Conservation (phyloP, 2,329 filamentous ascomycete species). For the Bimuria novae-zelandiae region DNA sequence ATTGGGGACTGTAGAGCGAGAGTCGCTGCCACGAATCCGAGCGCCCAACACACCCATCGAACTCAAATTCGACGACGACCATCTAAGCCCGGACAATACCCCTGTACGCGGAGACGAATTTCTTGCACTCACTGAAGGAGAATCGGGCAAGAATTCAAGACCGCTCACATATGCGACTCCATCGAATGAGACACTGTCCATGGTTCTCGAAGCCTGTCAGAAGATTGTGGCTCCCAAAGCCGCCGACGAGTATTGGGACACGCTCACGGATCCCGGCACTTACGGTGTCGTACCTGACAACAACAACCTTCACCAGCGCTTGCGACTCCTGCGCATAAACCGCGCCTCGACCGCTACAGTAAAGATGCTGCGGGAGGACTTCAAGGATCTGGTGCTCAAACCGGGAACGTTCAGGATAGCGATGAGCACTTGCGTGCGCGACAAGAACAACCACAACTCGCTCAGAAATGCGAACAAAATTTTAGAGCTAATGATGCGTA, state of each 20-base stretch:
- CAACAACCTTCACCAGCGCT: constrained; percentile 70
- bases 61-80: constrained; percentile 34
- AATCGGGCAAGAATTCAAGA: constrained; percentile 31
- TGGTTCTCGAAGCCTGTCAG: constrained; percentile 69
- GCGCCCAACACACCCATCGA: constrained; percentile 34
- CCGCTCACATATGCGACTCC: constrained; percentile 52
- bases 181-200: constrained; percentile 64
- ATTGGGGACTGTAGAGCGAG: constrained; percentile 37
- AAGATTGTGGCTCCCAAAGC: constrained; percentile 63
- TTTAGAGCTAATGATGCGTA: constrained; percentile 53
- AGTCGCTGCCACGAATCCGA: constrained; percentile 41
- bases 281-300: constrained; percentile 71
- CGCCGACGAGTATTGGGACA: constrained; percentile 79
- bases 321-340: constrained; percentile 68
- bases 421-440: constrained; percentile 73
- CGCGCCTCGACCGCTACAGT: constrained; percentile 68
- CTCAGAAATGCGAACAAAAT: constrained; percentile 68
- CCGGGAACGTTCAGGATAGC: constrained; percentile 70
- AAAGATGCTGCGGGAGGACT: constrained; percentile 56
- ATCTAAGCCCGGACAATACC: constrained; percentile 27
- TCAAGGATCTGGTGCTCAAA: constrained; percentile 32
- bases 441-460: constrained; percentile 74
- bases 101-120: constrained; percentile 39
- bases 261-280: constrained; percentile 61
- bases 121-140: constrained; percentile 27